Percentiles rank a stretch among this genome's conserved stretches.
These are phyloP conservation scores for Rhodomyrtus tomentosa DNA, from an alignment of 345 rosid species.

Conservation along the genomic window DNA sequence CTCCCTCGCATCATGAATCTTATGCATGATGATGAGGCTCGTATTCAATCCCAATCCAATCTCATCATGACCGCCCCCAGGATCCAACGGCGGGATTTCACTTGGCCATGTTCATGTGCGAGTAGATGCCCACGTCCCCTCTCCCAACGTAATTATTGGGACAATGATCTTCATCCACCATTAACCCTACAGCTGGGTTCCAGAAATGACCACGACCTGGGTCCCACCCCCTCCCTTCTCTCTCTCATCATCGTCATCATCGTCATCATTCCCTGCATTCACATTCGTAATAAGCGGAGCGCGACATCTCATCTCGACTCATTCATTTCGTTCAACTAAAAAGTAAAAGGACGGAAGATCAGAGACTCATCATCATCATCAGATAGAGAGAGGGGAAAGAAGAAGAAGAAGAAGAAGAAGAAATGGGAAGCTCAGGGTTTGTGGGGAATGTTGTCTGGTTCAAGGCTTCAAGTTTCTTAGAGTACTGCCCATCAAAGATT, in stretches of 20 bases:
- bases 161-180: not conserved
- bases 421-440: not conserved
- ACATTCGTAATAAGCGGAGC: not conserved
- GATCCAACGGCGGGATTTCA: not conserved
- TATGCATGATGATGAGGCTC: not conserved
- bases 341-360: too few relatives aligned
- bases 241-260: not conserved
- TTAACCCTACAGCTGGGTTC: not conserved
- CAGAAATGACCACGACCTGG: not conserved
- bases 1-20: not conserved
- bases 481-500: not conserved
- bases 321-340: not conserved
- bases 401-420: not conserved
- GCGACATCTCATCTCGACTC: not conserved
- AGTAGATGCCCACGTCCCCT: not conserved
- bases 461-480: not conserved
- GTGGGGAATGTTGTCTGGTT: constrained; percentile 14
- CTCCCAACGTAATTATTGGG: not conserved
- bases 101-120: not conserved
- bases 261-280: not conserved
- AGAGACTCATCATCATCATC: not conserved
- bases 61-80: not conserved
- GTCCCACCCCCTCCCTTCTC: not conserved
- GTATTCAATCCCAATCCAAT: not conserved
- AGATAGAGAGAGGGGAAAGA: not conserved